Percentiles rank a stretch among this genome's conserved stretches.
These are phyloP conservation scores for Euphorbia pulcherrima DNA, from an alignment of 345 rosid species.

Conservation along the genomic window DNA sequence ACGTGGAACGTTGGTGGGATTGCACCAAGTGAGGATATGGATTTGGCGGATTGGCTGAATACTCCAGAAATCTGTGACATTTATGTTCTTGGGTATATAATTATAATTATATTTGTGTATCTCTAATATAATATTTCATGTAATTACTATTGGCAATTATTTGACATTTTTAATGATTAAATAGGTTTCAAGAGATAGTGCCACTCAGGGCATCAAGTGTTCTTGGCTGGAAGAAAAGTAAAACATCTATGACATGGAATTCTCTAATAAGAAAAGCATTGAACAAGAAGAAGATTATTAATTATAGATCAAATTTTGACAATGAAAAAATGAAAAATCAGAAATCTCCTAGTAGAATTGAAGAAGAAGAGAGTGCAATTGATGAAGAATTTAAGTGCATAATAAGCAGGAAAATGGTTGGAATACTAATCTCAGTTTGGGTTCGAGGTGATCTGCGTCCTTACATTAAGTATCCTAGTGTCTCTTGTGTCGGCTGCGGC, in stretches of 20 bases:
- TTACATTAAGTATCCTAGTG: constrained; percentile 48
- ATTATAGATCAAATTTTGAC: constrained; percentile 1
- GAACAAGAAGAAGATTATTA: constrained; percentile 29
- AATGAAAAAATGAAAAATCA: background rate
- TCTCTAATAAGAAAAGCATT: constrained; percentile 54
- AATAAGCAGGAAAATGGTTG: constrained; percentile 81
- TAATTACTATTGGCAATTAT: background rate
- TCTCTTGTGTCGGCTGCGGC: constrained; percentile 79
- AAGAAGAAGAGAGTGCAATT: constrained; percentile 17
- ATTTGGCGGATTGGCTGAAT: constrained; percentile 62
- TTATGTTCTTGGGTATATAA: constrained; percentile 68
- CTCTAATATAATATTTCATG: background rate
- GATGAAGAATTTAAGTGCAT: constrained; percentile 43
- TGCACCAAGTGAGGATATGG: constrained; percentile 55
- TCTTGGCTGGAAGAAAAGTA: constrained; percentile 50
- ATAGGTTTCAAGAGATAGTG: constrained; percentile 76
- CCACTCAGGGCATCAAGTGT: constrained; percentile 63
- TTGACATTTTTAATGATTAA: background rate
- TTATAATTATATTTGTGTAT: too few species aligned
- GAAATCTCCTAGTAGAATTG: constrained; percentile 19
- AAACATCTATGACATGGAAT: constrained; percentile 59
- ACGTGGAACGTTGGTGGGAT: constrained; percentile 92
- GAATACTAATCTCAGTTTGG: constrained; percentile 68
- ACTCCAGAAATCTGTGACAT: constrained; percentile 49
- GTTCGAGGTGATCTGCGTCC: constrained; percentile 49